phyloP scores from a whole-genome alignment of 2,329 filamentous ascomycete species.

The Botrytis tulipae region DNA sequence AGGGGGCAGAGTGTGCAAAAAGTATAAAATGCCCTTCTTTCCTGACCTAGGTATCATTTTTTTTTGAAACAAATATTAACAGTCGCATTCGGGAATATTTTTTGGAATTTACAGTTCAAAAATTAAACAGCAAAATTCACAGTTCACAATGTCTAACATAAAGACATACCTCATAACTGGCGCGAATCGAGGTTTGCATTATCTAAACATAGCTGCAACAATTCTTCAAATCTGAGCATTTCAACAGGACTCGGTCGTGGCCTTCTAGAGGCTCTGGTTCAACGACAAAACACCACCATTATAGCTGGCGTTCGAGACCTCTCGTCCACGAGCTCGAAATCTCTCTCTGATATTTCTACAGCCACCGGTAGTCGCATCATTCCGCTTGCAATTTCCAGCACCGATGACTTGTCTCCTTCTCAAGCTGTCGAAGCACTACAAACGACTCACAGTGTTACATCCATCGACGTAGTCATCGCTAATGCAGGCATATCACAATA shows the following conservation, averaged over 20 bases:
- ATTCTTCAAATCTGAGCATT: background rate
- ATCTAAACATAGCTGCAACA: too few species aligned
- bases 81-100: background rate
- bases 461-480: slow-evolving; percentile 51
- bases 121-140: background rate
- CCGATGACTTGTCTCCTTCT: slow-evolving; percentile 42
- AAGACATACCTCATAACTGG: slow-evolving; percentile 39
- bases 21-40: background rate
- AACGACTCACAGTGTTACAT: slow-evolving; percentile 40
- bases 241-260: slow-evolving; percentile 38
- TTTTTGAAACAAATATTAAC: too few species aligned
- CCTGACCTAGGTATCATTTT: background rate
- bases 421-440: slow-evolving; percentile 41
- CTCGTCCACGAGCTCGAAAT: slow-evolving; percentile 30
- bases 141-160: slow-evolving; percentile 5
- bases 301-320: slow-evolving; percentile 43
- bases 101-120: background rate
- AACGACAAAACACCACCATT: slow-evolving; percentile 24
- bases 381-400: slow-evolving; percentile 39
- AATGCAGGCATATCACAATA: slow-evolving; percentile 48
- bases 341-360: slow-evolving; percentile 41
- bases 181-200: slow-evolving; percentile 39
- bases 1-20: background rate
- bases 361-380: slow-evolving; percentile 42
- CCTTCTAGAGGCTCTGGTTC: slow-evolving; percentile 30